A percentile compares a stretch with the other conserved stretches of the same genome.
These are phyloP conservation scores for Aeschynomene evenia DNA, from an alignment of 306 rosid species.

Conservation along the genomic window DNA sequence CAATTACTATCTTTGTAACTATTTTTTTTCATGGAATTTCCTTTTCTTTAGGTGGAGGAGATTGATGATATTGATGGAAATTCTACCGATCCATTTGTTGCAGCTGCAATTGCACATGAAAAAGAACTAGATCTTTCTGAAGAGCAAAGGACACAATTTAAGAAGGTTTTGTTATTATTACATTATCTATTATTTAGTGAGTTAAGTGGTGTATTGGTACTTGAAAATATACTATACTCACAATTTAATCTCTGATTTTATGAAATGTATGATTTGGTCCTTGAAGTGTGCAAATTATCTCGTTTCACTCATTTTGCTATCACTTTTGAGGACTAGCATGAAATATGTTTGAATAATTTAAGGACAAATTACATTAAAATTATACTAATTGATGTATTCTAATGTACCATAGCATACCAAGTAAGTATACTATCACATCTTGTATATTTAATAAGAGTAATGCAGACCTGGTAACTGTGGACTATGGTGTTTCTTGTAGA, in stretches of 20 bases:
- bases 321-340: constrained; percentile 7
- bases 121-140: constrained; percentile 78
- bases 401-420: too few species aligned
- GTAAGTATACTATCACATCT: too few species aligned
- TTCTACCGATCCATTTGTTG: constrained; percentile 84
- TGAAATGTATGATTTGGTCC: background rate
- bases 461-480: background rate
- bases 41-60: constrained; percentile 80
- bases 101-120: constrained; percentile 90
- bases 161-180: constrained; percentile 57
- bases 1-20: constrained; percentile 9
- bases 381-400: too few species aligned
- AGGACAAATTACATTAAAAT: background rate
- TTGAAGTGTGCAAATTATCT: constrained; percentile 10
- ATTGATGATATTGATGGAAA: constrained; percentile 84
- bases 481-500: background rate
- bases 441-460: too few species aligned
- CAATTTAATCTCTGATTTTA: background rate
- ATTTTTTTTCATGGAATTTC: background rate
- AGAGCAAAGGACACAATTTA: constrained; percentile 70
- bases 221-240: background rate
- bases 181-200: constrained; percentile 4
- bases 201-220: constrained; percentile 10
- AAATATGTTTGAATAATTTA: constrained; percentile 5
- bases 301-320: background rate